Evolutionary conservation across 371 early-diverging fungal species (phyloP).

Genomic region (Apophysomyces trapeziformis): DNA sequence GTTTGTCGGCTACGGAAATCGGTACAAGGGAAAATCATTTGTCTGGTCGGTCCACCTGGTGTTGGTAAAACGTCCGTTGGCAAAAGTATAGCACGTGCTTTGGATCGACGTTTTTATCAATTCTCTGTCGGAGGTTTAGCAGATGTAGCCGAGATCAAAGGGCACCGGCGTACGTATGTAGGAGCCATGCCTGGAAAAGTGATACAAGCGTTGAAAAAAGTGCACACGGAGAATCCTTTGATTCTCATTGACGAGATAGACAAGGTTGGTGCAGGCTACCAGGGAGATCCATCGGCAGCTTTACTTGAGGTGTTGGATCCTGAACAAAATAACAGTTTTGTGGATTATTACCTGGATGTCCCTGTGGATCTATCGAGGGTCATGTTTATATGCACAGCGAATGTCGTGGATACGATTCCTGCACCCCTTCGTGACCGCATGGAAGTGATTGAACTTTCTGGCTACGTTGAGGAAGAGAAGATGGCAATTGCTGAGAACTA

Average conservation of each 20-base stretch:
- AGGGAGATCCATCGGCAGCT: conserved; percentile 48
- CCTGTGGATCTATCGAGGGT: conserved; percentile 75
- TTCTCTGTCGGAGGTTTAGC: conserved; percentile 95
- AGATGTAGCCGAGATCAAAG: conserved; percentile 97
- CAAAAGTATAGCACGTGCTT: conserved; percentile 91
- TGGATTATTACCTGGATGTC: conserved; percentile 77
- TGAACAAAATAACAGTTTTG: conserved; percentile 70
- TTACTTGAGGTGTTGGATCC: conserved; percentile 80
- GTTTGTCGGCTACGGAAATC: conserved; percentile 90
- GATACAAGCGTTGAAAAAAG: conserved; percentile 94
- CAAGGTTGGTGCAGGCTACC: conserved; percentile 21
- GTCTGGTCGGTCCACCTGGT: conserved; percentile 94
- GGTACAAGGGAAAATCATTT: conserved; percentile 95
- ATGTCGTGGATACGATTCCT: conserved; percentile 68
- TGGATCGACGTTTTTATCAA: conserved; percentile 90
- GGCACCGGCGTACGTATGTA: conserved; percentile 95
- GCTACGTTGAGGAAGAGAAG: conserved; percentile 78
- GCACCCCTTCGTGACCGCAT: conserved; percentile 75
- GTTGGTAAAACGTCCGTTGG: conserved; percentile 97
- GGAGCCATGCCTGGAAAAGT: conserved; percentile 99
- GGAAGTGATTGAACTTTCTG: conserved; percentile 73
- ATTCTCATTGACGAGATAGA: conserved; percentile 90
- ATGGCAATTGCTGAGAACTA: conserved; percentile 41
- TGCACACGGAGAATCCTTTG: conserved; percentile 93
- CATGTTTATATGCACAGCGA: conserved; percentile 79